Conservation (phyloP, 371 early-diverging fungal species). For the Cokeromyces recurvatus region DNA sequence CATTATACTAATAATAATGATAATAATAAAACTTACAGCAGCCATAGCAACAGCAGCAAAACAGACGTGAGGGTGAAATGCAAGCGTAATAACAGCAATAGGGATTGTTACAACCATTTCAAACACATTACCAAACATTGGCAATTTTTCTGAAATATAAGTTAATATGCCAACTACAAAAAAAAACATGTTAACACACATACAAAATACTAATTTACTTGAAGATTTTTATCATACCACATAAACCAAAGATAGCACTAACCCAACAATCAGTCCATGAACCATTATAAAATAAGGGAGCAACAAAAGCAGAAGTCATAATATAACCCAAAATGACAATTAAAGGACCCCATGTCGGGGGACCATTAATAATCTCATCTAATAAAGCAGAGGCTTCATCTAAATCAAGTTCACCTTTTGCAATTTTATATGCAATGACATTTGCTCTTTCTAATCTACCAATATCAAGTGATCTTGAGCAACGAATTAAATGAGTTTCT, state of each 20-base stretch:
- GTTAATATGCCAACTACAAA: slow-evolving; percentile 51
- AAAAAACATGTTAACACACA: too few species aligned
- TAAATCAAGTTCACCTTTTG: slow-evolving; percentile 38
- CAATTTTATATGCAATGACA: slow-evolving; percentile 45
- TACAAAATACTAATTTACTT: too few species aligned
- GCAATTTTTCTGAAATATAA: slow-evolving; percentile 55
- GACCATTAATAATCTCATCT: slow-evolving; percentile 49
- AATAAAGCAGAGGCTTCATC: slow-evolving; percentile 55
- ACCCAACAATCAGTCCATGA: slow-evolving; percentile 60
- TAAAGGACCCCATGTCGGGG: slow-evolving; percentile 47
- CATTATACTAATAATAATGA: background rate
- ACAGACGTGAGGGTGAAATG: slow-evolving; percentile 46
- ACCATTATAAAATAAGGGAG: slow-evolving; percentile 62
- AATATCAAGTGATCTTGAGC: slow-evolving; percentile 55
- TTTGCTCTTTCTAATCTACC: slow-evolving; percentile 56
- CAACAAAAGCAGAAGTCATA: slow-evolving; percentile 52
- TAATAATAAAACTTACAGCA: slow-evolving; percentile 22
- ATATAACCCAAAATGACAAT: slow-evolving; percentile 51
- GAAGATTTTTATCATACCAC: slow-evolving; percentile 34
- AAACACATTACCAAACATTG: slow-evolving; percentile 61
- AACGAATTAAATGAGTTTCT: slow-evolving; percentile 65
- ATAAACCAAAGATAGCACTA: slow-evolving; percentile 51
- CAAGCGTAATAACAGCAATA: slow-evolving; percentile 53
- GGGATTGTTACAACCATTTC: slow-evolving; percentile 61
- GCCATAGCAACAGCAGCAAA: slow-evolving; percentile 56